Evolutionary conservation across 768 basidiomycete genomes (phyloP).

Genomic region (Lyophyllum decastes): DNA sequence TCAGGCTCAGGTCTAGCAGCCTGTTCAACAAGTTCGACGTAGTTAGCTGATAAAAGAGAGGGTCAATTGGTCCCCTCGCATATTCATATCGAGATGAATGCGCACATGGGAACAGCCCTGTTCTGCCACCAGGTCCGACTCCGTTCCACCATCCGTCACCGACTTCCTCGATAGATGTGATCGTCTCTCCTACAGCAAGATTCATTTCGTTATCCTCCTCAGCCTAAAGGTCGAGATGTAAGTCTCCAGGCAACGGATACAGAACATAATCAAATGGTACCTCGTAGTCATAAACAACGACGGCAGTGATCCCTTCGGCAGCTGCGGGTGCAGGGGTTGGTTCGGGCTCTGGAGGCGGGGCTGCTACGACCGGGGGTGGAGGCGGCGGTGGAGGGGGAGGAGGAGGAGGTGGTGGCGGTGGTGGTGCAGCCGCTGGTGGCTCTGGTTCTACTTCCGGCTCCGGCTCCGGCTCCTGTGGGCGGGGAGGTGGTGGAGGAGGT

Average conservation of each 20-base stretch:
- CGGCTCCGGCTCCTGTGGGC: conserved; percentile 35
- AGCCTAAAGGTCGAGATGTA: conserved; percentile 41
- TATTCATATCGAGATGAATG: neutral
- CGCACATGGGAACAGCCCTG: conserved; percentile 84
- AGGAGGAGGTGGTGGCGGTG: neutral
- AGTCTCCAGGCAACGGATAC: too few relatives aligned
- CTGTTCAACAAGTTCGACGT: conserved; percentile 74
- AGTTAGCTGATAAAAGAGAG: conserved; percentile 59
- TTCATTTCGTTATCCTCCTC: conserved; percentile 86
- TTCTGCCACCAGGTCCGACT: conserved; percentile 66
- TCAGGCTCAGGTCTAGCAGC: conserved; percentile 30
- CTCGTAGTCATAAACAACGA: conserved; percentile 84
- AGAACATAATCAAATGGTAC: conserved; percentile 25
- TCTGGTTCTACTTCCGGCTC: conserved; percentile 28
- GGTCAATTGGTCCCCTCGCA: neutral
- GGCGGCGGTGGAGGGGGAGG: conserved; percentile 5
- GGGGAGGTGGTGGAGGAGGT: conserved; percentile 27
- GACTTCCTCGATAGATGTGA: conserved; percentile 81
- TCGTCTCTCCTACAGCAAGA: conserved; percentile 77
- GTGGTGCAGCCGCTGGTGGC: neutral
- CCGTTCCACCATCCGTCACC: conserved; percentile 96
- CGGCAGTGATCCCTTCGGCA: conserved; percentile 60
- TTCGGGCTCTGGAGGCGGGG: conserved; percentile 30
- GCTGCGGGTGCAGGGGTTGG: conserved; percentile 33
- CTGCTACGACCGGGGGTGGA: neutral